Conservation (phyloP, 768 basidiomycete genomes). For the Panaeolus papilionaceus region DNA sequence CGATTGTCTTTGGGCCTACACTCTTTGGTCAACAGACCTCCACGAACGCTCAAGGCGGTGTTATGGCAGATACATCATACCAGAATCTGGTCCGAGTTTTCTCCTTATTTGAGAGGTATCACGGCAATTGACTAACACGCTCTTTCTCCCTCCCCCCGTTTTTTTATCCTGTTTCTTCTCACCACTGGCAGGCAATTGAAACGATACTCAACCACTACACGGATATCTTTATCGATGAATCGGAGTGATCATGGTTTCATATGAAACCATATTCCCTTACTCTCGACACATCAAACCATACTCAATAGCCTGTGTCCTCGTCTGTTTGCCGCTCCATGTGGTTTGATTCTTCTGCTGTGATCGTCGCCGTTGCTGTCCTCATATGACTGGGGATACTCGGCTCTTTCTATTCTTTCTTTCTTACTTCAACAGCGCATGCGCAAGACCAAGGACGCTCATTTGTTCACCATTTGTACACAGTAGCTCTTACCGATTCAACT, state of each 20-base stretch:
- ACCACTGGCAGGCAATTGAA: conserved; percentile 77
- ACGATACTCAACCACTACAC: conserved; percentile 93
- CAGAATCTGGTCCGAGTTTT: conserved; percentile 68
- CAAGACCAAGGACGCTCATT: conserved; percentile 7
- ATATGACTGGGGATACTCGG: not conserved
- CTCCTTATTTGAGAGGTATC: conserved; percentile 15
- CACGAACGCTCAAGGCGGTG: conserved; percentile 55
- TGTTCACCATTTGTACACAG: conserved; percentile 1
- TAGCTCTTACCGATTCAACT: conserved; percentile 3
- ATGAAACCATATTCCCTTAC: not conserved
- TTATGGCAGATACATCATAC: conserved; percentile 70
- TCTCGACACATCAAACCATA: not conserved
- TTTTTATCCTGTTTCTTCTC: conserved; percentile 17
- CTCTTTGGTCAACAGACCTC: conserved; percentile 81
- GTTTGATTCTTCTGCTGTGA: not conserved
- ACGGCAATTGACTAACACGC: conserved; percentile 7
- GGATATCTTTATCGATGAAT: conserved; percentile 96
- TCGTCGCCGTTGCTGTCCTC: not conserved
- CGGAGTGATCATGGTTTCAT: conserved; percentile 42
- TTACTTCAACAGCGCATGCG: not conserved
- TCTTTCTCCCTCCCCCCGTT: conserved; percentile 8
- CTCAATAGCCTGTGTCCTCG: not conserved
- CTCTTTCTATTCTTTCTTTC: not conserved
- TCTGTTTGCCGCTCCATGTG: not conserved
- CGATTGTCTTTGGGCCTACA: conserved; percentile 98